Evolutionary conservation across 805 yeast species (phyloP), one percentile per base, ranked within the genome.

Genomic region (Kockiozyma suomiensis): DNA sequence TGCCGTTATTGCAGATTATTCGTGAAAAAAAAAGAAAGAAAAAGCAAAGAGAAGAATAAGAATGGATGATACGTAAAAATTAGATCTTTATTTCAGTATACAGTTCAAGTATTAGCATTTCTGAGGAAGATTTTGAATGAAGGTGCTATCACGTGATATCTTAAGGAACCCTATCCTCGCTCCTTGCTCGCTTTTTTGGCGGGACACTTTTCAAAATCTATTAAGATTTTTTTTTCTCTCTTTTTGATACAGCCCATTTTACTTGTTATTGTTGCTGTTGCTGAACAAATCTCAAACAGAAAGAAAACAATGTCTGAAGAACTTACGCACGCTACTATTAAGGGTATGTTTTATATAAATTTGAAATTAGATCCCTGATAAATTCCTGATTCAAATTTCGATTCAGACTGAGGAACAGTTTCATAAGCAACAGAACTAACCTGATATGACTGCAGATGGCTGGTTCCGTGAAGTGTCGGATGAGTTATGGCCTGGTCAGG

Each of bases 401-500:
- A 51, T n/a, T 3, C 43, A 5, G 56, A 33, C 42, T 15, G 42
- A 10, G 10, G 37, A 10, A n/a, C 2, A n/a, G 30, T n/a, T 3
- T 13, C 46, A 32, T 4, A 6, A 6, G 13, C 21, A 28, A 21
- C 4, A 49, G n/a, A 25, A 48, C 57, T 46, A 32, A 64, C 47
- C 30, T 4, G 21, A 42, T 4, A 1, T 13, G 12, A 7, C 28
- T 25, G 19, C 21, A 73, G 91, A 94, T 76, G 97, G 97, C 72
- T 93, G 99, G 99, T 93, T 93, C 79, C 85, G 93, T 70, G 99
- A 93, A 77, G 81, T 88, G 74, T 88, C 96, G 68, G 90, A 92
- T 75, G 89, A 96, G 73, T 88, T 90, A 90, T 93, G 97, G 96
- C 98, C 99, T 32, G 99, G 99, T 67, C 97, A 92, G 81, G 98